Evolutionary conservation across 1,284 basidiomycete species (phyloP), one percentile per base, ranked within the genome.

Genomic region (Leccinum insolens): DNA sequence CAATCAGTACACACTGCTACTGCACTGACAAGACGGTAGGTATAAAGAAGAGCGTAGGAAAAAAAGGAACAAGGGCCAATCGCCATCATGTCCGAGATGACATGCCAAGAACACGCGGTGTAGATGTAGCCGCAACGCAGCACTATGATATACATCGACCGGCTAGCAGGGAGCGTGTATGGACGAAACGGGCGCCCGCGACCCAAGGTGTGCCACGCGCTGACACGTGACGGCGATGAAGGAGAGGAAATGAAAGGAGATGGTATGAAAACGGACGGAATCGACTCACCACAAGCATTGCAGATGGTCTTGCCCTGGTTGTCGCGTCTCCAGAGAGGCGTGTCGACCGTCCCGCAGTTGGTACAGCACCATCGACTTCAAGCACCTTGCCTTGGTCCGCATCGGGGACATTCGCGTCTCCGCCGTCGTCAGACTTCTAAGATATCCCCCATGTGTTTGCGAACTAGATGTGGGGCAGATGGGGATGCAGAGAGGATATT

Each of bases 261-360:
- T 75, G 73, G 73, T 74, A 79, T 76, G 76, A 72, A 71, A 75
- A 71, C 65, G 68, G 70, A 74, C 72, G 68, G 71, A 70, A 73
- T 69, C 70, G 64, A 84, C 93, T 88, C 79, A 94, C 93, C 93
- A 80, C 93, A 95, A 66, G 93, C 91, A 78, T 95, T 95, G 82
- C 93, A 95, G 74, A 94, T 87, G 55, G 90, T 86, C 77, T 90
- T 91, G 66, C 93, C 93, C 77, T 93, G 89, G 62, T 86, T 82
- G 76, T 93, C 92, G 72, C 93, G 86, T 73, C 93, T 83, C 93
- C 93, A 95, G 15, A 94, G 86, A 61, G 93, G 92, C 64, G 93
- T 94, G 67, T 88, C 88, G 17, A 85, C 82, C 17, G 90, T 90
- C 25, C 87, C 88, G 79, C 93, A 93, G 78, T 90, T 91, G 62